Evolutionary conservation across 345 rosid species (phyloP).

Genomic region (Noccaea caerulescens): DNA sequence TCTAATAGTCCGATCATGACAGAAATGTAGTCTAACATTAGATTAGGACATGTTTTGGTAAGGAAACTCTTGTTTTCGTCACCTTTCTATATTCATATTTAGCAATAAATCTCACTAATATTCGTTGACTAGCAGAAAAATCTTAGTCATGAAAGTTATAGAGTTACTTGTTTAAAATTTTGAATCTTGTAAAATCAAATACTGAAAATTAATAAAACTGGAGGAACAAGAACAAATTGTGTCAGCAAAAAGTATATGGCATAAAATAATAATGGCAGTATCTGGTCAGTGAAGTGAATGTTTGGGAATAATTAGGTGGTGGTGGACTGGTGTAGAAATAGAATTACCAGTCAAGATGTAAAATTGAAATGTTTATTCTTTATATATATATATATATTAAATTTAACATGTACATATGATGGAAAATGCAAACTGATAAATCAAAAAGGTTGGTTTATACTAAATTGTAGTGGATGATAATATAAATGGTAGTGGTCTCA

Average conservation of each 20-base stretch:
- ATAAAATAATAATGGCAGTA: not conserved
- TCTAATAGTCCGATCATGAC: too few relatives aligned
- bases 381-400: too few relatives aligned
- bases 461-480: too few relatives aligned
- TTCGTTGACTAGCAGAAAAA: not conserved
- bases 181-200: not conserved
- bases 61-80: not conserved
- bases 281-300: not conserved
- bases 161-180: not conserved
- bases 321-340: too few relatives aligned
- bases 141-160: not conserved
- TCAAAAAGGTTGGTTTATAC: too few relatives aligned
- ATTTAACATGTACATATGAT: too few relatives aligned
- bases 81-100: not conserved
- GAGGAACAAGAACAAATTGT: not conserved
- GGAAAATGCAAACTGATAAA: too few relatives aligned
- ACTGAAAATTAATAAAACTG: not conserved
- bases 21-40: too few relatives aligned
- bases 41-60: conserved; percentile 3
- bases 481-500: too few relatives aligned
- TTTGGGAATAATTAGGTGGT: conserved; percentile 23
- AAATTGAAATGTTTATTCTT: too few relatives aligned
- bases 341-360: too few relatives aligned
- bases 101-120: not conserved
- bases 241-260: not conserved